phyloP scores from a whole-genome alignment of 1,284 basidiomycete genomes.

The Ganoderma lingzhi region DNA sequence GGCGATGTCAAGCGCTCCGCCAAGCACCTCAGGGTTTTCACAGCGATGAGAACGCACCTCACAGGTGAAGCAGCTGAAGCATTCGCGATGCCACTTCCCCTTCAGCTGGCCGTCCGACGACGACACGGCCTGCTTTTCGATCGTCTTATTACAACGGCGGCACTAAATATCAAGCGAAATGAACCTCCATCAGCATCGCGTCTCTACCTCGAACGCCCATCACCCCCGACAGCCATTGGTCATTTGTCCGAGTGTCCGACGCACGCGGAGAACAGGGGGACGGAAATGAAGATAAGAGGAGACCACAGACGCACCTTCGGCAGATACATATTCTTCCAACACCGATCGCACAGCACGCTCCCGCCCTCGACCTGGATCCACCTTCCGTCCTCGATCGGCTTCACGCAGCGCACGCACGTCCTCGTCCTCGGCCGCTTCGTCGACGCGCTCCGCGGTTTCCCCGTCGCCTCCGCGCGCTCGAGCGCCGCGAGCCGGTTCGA shows the following conservation, averaged over 20 bases:
- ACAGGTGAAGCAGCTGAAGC: constrained; percentile 88
- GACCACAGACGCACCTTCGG: constrained; percentile 68
- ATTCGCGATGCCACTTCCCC: constrained; percentile 90
- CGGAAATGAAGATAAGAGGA: background rate
- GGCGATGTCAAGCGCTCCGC: constrained; percentile 8
- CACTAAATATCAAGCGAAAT: constrained; percentile 58
- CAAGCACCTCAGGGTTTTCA: background rate
- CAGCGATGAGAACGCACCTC: constrained; percentile 55
- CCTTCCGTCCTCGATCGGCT: constrained; percentile 76
- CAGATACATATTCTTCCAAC: constrained; percentile 95
- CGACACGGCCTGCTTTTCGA: constrained; percentile 91
- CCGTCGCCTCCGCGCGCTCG: constrained; percentile 30
- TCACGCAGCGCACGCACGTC: constrained; percentile 73
- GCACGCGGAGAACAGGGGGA: background rate
- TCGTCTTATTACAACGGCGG: constrained; percentile 82
- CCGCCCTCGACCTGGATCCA: constrained; percentile 85
- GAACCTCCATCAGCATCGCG: constrained; percentile 18
- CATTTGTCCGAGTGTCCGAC: background rate
- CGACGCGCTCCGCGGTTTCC: constrained; percentile 10
- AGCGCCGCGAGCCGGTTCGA: constrained; percentile 40
- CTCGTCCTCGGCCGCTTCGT: constrained; percentile 44
- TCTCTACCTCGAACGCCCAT: background rate
- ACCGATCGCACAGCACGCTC: constrained; percentile 81
- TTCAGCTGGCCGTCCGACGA: constrained; percentile 91
- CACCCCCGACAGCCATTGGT: background rate